These are phyloP conservation scores for Pseudogymnoascus sp. DNA, from an alignment of 2,329 filamentous ascomycete species.

Conservation along the genomic window DNA sequence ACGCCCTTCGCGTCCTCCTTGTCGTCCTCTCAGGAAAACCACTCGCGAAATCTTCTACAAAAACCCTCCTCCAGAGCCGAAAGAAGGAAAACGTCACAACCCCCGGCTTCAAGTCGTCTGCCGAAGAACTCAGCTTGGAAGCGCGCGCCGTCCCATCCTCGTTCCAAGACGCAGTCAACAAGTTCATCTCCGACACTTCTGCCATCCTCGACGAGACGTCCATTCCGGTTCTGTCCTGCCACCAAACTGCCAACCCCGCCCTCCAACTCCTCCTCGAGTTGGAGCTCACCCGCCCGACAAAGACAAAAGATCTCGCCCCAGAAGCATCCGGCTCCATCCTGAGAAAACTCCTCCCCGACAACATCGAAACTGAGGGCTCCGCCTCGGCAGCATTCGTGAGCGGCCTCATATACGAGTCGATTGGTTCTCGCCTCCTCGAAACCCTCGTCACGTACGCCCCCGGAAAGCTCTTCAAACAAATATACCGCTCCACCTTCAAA, in stretches of 20 bases:
- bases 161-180: slow-evolving; percentile 69
- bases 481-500: slow-evolving; percentile 75
- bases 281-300: slow-evolving; percentile 69
- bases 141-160: slow-evolving; percentile 64
- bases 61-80: slow-evolving; percentile 78
- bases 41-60: slow-evolving; percentile 60
- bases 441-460: slow-evolving; percentile 74
- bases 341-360: slow-evolving; percentile 71
- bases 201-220: slow-evolving; percentile 70
- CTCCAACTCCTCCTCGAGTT: slow-evolving; percentile 86
- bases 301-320: slow-evolving; percentile 55
- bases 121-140: slow-evolving; percentile 40
- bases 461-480: slow-evolving; percentile 81
- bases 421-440: slow-evolving; percentile 86
- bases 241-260: slow-evolving; percentile 85
- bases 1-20: slow-evolving; percentile 78
- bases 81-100: slow-evolving; percentile 79
- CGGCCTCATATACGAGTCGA: slow-evolving; percentile 78
- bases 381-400: slow-evolving; percentile 77
- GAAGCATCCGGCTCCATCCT: slow-evolving; percentile 52
- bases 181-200: slow-evolving; percentile 73
- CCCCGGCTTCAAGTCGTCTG: slow-evolving; percentile 42
- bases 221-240: slow-evolving; percentile 75
- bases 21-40: slow-evolving; percentile 79
- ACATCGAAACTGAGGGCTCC: slow-evolving; percentile 63